Conservation (phyloP, 306 rosid species). For the Cucurbita ficifolia region DNA sequence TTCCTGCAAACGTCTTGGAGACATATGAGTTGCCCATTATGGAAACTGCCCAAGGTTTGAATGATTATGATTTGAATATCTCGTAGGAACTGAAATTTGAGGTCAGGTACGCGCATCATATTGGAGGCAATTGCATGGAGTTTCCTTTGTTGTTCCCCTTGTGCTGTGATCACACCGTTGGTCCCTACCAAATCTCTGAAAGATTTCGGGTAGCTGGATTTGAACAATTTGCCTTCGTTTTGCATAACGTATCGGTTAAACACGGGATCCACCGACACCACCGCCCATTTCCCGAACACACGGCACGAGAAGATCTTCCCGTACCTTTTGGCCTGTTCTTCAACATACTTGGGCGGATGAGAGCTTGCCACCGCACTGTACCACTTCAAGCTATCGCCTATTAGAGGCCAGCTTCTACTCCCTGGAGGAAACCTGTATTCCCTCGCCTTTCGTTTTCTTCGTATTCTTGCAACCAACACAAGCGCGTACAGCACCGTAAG, state of each 20-base stretch:
- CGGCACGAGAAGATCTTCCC: slow-evolving; percentile 80
- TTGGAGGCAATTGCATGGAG: slow-evolving; percentile 79
- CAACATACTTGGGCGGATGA: slow-evolving; percentile 73
- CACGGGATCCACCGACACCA: slow-evolving; percentile 74
- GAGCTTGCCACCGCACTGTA: slow-evolving; percentile 81
- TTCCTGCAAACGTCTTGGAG: slow-evolving; percentile 87
- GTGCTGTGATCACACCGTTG: slow-evolving; percentile 84
- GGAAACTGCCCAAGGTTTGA: slow-evolving; percentile 40
- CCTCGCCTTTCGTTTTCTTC: not conserved
- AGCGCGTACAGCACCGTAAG: not conserved
- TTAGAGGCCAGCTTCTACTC: slow-evolving; percentile 78
- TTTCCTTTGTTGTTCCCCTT: slow-evolving; percentile 79
- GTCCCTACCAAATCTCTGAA: slow-evolving; percentile 86
- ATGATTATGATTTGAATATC: slow-evolving; percentile 58
- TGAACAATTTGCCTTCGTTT: slow-evolving; percentile 66
- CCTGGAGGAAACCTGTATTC: slow-evolving; percentile 54
- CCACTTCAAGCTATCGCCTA: slow-evolving; percentile 88
- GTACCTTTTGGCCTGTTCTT: slow-evolving; percentile 70
- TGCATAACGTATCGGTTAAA: slow-evolving; percentile 86
- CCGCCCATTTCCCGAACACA: slow-evolving; percentile 73
- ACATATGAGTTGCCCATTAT: slow-evolving; percentile 41
- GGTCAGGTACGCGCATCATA: slow-evolving; percentile 71
- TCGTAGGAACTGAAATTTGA: slow-evolving; percentile 47
- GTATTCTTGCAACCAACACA: not conserved
- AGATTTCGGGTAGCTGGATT: slow-evolving; percentile 78